These are phyloP conservation scores for Monilinia vaccinii-corymbosi DNA, from an alignment of 2,329 filamentous ascomycete species.

Conservation along the genomic window DNA sequence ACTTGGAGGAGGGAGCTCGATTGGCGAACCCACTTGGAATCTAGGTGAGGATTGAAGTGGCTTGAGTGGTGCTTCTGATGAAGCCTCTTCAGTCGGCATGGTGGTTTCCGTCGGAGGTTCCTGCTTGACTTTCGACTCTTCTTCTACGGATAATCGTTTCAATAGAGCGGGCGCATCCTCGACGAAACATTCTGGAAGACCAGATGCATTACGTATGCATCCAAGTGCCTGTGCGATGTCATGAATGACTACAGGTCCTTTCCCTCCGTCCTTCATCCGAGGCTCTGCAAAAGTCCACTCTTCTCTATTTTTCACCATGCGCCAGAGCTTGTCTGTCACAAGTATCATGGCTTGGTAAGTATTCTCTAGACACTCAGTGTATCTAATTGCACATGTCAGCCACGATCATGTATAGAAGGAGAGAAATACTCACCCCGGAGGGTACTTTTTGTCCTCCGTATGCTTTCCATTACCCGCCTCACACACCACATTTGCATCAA, in stretches of 20 bases:
- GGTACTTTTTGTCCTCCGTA: slow-evolving; percentile 1
- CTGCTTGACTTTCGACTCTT: background rate
- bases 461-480: slow-evolving; percentile 1
- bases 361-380: background rate
- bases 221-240: slow-evolving; percentile 1
- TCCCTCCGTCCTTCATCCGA: background rate
- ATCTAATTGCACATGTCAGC: background rate
- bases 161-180: background rate
- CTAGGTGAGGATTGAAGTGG: background rate
- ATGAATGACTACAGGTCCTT: slow-evolving; percentile 2
- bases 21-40: background rate
- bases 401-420: background rate
- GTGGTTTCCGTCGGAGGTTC: background rate
- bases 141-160: background rate
- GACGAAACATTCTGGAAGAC: background rate
- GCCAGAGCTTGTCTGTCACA: background rate
- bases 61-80: background rate
- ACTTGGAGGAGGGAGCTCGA: background rate
- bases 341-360: background rate
- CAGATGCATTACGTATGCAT: slow-evolving; percentile 1
- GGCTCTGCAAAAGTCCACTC: slow-evolving; percentile 3
- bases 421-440: background rate
- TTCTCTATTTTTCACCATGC: background rate
- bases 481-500: slow-evolving; percentile 2
- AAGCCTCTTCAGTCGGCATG: background rate